phyloP scores from a whole-genome alignment of 1,139 yeast genomes.

The Diutina siamensis region DNA sequence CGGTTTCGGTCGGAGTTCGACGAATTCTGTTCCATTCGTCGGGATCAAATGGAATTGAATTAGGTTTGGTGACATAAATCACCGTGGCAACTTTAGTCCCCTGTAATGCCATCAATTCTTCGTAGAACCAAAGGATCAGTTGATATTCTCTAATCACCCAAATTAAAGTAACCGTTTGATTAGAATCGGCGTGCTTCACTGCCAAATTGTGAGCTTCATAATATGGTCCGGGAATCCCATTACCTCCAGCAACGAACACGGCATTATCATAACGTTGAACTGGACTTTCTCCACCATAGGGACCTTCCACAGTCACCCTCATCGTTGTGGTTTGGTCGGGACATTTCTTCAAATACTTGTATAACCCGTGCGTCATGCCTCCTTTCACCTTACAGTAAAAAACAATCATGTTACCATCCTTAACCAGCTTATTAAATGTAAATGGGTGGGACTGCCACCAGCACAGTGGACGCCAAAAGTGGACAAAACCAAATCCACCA shows the following conservation, averaged over 20 bases:
- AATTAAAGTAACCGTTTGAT: slow-evolving; percentile 19
- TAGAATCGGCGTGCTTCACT: neutral
- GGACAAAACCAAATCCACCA: slow-evolving; percentile 42
- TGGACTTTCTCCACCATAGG: slow-evolving; percentile 32
- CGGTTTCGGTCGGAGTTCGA: neutral
- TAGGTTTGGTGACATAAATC: slow-evolving; percentile 34
- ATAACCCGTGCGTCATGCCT: slow-evolving; percentile 23
- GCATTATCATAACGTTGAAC: slow-evolving; percentile 40
- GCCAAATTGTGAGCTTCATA: slow-evolving; percentile 13
- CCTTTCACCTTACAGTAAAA: slow-evolving; percentile 17
- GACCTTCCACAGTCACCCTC: slow-evolving; percentile 46
- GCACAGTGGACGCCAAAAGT: slow-evolving; percentile 30
- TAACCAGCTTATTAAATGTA: slow-evolving; percentile 28
- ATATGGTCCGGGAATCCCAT: slow-evolving; percentile 55
- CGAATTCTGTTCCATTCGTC: neutral
- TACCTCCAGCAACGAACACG: slow-evolving; percentile 42
- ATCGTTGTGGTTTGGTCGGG: slow-evolving; percentile 28
- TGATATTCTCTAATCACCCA: slow-evolving; percentile 43
- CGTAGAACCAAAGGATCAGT: slow-evolving; percentile 37
- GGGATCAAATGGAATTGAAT: slow-evolving; percentile 4
- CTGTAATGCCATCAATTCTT: slow-evolving; percentile 26
- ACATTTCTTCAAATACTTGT: slow-evolving; percentile 28
- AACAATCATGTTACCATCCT: slow-evolving; percentile 14
- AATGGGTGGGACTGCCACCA: slow-evolving; percentile 54
- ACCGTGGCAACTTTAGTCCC: slow-evolving; percentile 20